phyloP scores from a whole-genome alignment of 2,329 filamentous ascomycete genomes.

The Dactylonectria macrodidyma region DNA sequence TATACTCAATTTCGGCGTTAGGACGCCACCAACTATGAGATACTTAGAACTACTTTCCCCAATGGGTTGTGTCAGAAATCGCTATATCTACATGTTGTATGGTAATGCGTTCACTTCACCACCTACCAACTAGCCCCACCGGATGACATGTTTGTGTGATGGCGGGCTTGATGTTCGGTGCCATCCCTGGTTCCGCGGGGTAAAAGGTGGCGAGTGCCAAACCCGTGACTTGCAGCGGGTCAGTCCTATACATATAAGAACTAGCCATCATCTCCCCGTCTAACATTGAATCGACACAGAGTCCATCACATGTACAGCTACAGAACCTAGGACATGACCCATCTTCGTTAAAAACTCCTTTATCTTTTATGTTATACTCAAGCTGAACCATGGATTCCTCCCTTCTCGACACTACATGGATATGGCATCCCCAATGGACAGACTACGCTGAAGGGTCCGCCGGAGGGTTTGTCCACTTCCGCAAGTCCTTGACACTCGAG shows the following conservation, averaged over 20 bases:
- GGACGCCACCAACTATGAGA: too few relatives aligned
- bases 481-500: neutral
- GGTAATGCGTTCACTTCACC: too few relatives aligned
- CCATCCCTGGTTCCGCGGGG: neutral
- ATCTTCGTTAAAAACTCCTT: neutral
- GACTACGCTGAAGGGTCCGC: neutral
- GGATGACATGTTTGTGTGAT: neutral
- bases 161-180: neutral
- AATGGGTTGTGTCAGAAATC: too few relatives aligned
- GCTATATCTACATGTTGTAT: too few relatives aligned
- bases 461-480: neutral
- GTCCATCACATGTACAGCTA: neutral
- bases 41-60: too few relatives aligned
- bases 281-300: neutral
- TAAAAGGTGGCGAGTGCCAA: neutral
- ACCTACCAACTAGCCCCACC: neutral
- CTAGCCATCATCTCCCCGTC: neutral
- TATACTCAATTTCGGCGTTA: too few relatives aligned
- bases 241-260: neutral
- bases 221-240: neutral
- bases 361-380: neutral
- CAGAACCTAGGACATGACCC: neutral
- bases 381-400: neutral
- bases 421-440: conserved; percentile 8
- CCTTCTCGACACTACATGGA: neutral